Base-by-base conservation (phyloP, 306 rosid species). In the Rosa lucieae region DNA sequence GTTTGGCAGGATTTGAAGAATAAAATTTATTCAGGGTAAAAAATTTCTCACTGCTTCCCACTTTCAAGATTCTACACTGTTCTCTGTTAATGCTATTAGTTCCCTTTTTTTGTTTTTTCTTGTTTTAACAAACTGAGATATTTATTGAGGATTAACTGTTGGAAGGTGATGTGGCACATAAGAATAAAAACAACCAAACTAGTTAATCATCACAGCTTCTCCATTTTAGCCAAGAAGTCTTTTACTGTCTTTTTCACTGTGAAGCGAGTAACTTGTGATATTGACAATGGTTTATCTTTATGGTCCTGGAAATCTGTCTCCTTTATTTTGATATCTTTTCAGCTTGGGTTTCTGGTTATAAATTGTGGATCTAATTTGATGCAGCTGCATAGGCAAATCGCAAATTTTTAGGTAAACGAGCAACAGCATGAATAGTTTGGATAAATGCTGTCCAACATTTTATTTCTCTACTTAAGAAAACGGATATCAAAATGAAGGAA, bases 1-100 rank as follows among this genome's bases (percentile, higher is more conserved):
- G 88, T 81, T 70, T 91, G 93, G 96, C 80, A 84, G 79, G 81
- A 87, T 70, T 80, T 91, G 78, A 85, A 86, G 84, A 55, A 82
- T 68, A 81, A 79, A 69, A 21, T 82, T 82, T 42, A 35, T 82
- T 80, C 87, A 35, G 18, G 5, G 39, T 47, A 52, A 8, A 8
- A 8, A 7, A 32, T 1, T 6, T 26, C 35, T 61, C 67, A 5
- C 37, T 37, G 70, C 47, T 37, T 37, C 70, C 12, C 40, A 6
- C 10, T 13, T 1, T 62, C 17, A 62, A 11, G 40, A 32, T 29
- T 62, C 17, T 62, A 13, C 55, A 51, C 55, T 51, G 20, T 51
- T 51, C 6, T 51, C 23, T 53, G 23, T 23, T 71, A 40, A 48
- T 49, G 44, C 75, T 71, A 29, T 23, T 26, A 43, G 75, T 71